Evolutionary conservation across 768 basidiomycete species (phyloP).

Genomic region (Tricholoma sp.): DNA sequence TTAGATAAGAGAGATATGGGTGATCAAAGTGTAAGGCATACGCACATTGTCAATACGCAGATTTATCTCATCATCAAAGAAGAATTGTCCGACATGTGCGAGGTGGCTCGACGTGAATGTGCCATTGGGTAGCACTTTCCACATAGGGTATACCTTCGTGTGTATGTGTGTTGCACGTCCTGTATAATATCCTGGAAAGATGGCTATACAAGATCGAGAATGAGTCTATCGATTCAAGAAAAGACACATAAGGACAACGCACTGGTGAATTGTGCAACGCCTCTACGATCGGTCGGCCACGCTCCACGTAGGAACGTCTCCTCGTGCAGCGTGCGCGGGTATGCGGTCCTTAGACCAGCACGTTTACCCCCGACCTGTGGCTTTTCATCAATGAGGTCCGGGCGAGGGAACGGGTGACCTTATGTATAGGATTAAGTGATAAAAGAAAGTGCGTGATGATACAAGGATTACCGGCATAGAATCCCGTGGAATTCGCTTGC

Average conservation of each 20-base stretch:
- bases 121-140: constrained; percentile 38
- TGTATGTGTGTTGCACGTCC: constrained; percentile 53
- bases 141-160: constrained; percentile 48
- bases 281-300: constrained; percentile 48
- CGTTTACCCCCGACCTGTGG: constrained; percentile 45
- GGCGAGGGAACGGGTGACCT: constrained; percentile 45
- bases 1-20: not conserved
- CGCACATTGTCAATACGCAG: constrained; percentile 41
- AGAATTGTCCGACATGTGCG: constrained; percentile 48
- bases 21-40: not conserved
- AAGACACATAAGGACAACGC: constrained; percentile 11
- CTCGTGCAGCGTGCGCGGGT: constrained; percentile 35
- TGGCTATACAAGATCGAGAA: constrained; percentile 26
- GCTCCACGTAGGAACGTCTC: constrained; percentile 50
- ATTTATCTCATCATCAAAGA: constrained; percentile 52
- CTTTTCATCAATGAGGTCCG: constrained; percentile 36
- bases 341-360: constrained; percentile 37
- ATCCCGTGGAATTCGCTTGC: constrained; percentile 53
- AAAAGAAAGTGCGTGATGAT: not conserved
- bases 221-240: not conserved
- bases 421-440: not conserved
- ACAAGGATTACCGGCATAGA: constrained; percentile 39
- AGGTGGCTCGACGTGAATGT: constrained; percentile 41
- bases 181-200: constrained; percentile 54
- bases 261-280: constrained; percentile 52